Base-by-base conservation (phyloP, 768 basidiomycete genomes). In the Podaxis sp. region DNA sequence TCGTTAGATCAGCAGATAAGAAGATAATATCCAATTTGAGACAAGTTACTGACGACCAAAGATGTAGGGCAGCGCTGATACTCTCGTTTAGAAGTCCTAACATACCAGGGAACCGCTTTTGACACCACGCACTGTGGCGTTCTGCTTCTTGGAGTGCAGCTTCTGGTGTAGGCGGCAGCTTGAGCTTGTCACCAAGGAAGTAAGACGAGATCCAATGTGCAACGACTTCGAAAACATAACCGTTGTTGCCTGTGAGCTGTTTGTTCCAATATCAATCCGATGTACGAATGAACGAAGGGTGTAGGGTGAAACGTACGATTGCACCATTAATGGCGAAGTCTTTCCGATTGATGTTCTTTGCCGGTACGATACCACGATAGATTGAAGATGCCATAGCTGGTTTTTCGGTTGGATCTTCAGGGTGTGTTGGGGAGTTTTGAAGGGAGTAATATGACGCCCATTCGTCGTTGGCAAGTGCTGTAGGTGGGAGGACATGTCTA, bases 271-370 rank as follows among this genome's bases (percentile, higher is more conserved):
- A 8, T 30, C 30, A 30, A 30, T 8, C 30, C 30, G 7, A 30
- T 22, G 6, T 2, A 33, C n/a, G 17, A 52, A 17, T 26, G 19
- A 51, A 24, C 4, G 8, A 39, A 52, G n/a, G 30, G 24, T 2
- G 11, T 30, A 4, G 63, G 0, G 52, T 57, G 28, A 49, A 4
- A 71, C 80, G 42, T 73, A 88, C 88, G n/a, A 84, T 68, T 6
- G 86, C 85, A n/a, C 87, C 88, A 33, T 84, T 87, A 46, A 89
- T 79, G 0, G 86, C 87, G 60, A 90, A 85, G 68, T 89, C 87
- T 13, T 82, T 75, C 6, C 75, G 73, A 1, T 69, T 19, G 49
- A 89, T 79, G 65, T 84, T 87, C 67, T 82, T 83, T 2, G 82
- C 83, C 0, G 88, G 88, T 3, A 89, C 79, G 1, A 89, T 69